Evolutionary conservation across 192 early-diverging fungal genomes (phyloP), one percentile per base, ranked within the genome.

Genomic region (Coemansia umbellata): DNA sequence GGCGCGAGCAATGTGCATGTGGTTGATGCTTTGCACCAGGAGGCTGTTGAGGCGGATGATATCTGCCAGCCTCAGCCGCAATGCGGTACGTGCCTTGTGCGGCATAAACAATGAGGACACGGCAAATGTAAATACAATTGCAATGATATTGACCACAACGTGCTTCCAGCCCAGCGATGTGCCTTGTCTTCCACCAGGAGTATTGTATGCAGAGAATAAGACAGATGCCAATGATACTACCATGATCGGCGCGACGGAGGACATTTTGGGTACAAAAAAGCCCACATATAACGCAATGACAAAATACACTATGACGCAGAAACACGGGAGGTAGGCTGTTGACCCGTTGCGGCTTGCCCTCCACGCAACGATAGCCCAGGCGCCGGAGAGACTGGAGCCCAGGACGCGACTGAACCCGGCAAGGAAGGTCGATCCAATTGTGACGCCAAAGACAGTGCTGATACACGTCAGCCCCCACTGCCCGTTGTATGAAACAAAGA

Each of bases 331-430:
- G 19, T 57, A 61, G 5, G 70, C 37, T 2, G 27, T 31, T 0
- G 14, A 6, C 3, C 70, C 63, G 3, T 50, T 8, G 40, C 37
- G 22, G 44, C 70, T 54, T 3, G 70, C 54, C 27, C 27, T 14
- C 70, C 70, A 73, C 13, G 58, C 47, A 6, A 73, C 70, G 9
- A 73, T 73, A 3, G 53, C 70, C 70, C 70, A 73, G 3, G 58
- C 48, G 6, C 70, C 70, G 0, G 63, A 57, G 3, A 66, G 5
- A 2, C 51, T 33, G 10, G 45, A 23, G 15, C 52, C 63, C 6
- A 73, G 30, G 7, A 73, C 53, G 0, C 70, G 70, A 8, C 26
- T 51, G 6, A 66, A 19, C 0, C 70, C 63, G 2, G 70, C 70
- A 5, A 50, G 23, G 21, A 73, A 22, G 6, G 70, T 73, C 4